Evolutionary conservation across 768 basidiomycete genomes (phyloP).

Genomic region (Paxillus rubicundulus): DNA sequence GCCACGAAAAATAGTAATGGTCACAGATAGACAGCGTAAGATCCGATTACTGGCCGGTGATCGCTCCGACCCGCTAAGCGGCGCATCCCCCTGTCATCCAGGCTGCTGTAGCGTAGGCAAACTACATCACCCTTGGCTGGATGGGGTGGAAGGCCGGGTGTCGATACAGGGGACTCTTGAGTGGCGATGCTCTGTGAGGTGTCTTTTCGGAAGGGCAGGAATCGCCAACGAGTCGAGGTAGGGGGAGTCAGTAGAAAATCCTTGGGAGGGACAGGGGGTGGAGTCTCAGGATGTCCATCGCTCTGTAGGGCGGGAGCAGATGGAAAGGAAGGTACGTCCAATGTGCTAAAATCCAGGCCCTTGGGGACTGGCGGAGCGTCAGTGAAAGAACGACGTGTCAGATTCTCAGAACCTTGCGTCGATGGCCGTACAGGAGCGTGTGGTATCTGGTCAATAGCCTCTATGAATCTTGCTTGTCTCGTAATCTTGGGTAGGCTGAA

Average conservation of each 20-base stretch:
- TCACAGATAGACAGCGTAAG: slow-evolving; percentile 67
- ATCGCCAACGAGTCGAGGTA: slow-evolving; percentile 45
- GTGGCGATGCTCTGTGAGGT: slow-evolving; percentile 28
- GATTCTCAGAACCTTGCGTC: slow-evolving; percentile 11
- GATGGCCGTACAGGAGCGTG: slow-evolving; percentile 6
- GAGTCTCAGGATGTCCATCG: slow-evolving; percentile 19
- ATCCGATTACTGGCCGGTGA: slow-evolving; percentile 82
- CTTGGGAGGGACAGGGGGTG: slow-evolving; percentile 30
- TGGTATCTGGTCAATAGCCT: slow-evolving; percentile 18
- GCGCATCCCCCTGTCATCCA: slow-evolving; percentile 75
- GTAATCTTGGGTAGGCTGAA: slow-evolving; percentile 20
- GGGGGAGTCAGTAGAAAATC: slow-evolving; percentile 24
- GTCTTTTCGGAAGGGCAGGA: slow-evolving; percentile 48
- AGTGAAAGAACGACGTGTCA: slow-evolving; percentile 16
- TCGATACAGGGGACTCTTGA: slow-evolving; percentile 22
- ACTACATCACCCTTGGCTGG: slow-evolving; percentile 66
- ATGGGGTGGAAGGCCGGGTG: slow-evolving; percentile 19
- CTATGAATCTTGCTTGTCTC: slow-evolving; percentile 26
- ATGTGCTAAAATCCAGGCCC: slow-evolving; percentile 1
- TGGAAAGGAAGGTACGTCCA: slow-evolving; percentile 15
- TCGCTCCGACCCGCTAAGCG: slow-evolving; percentile 77
- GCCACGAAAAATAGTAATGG: neutral
- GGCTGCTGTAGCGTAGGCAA: slow-evolving; percentile 68
- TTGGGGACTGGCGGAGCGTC: slow-evolving; percentile 7
- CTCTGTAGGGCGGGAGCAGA: slow-evolving; percentile 5